Base-by-base conservation (phyloP, 2,329 filamentous ascomycete species). In the Samsoniella hepiali region DNA sequence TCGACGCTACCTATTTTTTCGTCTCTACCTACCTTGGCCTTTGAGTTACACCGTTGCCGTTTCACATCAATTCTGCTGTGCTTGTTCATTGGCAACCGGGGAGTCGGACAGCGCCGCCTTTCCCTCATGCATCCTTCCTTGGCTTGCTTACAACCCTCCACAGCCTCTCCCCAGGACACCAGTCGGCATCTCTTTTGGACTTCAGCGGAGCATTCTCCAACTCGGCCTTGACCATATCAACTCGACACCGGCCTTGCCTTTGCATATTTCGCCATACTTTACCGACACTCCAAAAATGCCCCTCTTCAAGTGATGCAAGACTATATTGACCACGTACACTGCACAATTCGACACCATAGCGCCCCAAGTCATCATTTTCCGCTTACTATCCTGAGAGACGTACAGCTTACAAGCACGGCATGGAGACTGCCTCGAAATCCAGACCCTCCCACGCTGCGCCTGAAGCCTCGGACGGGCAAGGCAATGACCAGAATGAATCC, bases 401-500 rank as follows among this genome's bases (percentile, higher is more conserved):
- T 4, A 36, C 17, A 36, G 11, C 10, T 9, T 10, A 51, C 15
- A 7, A 27, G 17, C 40, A 51, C 60, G 47, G 10, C 29, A 57
- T 63, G 60, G 60, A 57, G 45, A 17, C 60, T 54, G 27, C 22
- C 9, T 36, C 53, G 17, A 34, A 17, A 27, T 3, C 27, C 27
- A 9, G 11, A 15, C 5, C 17, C 34, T 42, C 53, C 36, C 27
- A 63, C 27, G 60, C 31, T 34, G 63, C 58, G 63, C 64, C 63
- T 17, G 68, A 71, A 45, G 70, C 75, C 38, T 67, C 72, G 5
- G 72, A 73, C 32, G 74, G 72, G 72, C 64, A 73, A 67, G 66
- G 72, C 36, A 75, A 73, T 60, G 75, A 74, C 13, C 74, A 76
- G 32, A 78, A 79, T 11, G 78, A 81, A 54, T 69, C 72, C n/a